Conservation (phyloP, 75 land plant genomes). For the Pinus tabuliformis region DNA sequence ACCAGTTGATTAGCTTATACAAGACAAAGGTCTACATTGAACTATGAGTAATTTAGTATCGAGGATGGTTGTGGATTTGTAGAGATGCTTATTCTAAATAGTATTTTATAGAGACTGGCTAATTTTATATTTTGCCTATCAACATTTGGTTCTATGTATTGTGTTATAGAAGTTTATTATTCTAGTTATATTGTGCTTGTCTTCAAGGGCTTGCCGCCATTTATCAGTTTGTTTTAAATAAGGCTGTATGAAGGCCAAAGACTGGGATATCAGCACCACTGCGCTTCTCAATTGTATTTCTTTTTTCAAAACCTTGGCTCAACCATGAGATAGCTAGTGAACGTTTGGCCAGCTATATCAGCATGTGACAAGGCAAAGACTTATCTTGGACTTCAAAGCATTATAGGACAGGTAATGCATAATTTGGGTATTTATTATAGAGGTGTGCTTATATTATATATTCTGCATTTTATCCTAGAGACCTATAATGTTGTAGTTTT, state of each 20-base stretch:
- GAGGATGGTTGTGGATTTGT: neutral
- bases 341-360: neutral
- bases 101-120: neutral
- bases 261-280: neutral
- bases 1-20: neutral
- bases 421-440: neutral
- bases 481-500: too few species aligned
- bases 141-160: neutral
- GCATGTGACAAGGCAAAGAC: neutral
- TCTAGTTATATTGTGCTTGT: too few species aligned
- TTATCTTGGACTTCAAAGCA: neutral
- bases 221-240: neutral
- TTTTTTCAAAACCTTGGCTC: neutral
- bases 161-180: neutral
- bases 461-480: too few species aligned
- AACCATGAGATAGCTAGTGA: neutral
- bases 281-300: neutral
- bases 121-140: neutral
- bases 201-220: too few species aligned
- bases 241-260: neutral
- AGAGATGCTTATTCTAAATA: neutral
- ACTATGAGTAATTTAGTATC: neutral
- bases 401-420: neutral
- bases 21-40: neutral
- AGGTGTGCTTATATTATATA: too few species aligned